Base-by-base conservation (phyloP, 345 rosid species). In the Hibiscus trionum region DNA sequence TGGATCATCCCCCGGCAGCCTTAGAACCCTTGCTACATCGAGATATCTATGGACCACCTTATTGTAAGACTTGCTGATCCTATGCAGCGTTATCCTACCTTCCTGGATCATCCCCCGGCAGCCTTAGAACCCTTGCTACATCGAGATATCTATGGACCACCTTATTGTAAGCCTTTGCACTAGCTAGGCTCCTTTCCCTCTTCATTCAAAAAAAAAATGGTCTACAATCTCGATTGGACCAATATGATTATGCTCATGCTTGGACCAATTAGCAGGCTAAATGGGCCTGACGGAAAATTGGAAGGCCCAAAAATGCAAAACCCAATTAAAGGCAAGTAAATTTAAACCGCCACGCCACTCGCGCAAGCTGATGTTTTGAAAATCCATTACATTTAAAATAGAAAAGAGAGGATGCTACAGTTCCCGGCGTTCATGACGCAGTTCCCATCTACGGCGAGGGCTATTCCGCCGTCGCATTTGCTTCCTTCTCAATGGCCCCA, bases 401-500 rank as follows among this genome's bases (percentile, higher is more conserved):
- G 2, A 8, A 29, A 50, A 27, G 21, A 17, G 72, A 79, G 47
- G 72, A 95, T 92, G 99, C 73, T 90, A 53, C 97, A 95, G 91
- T 89, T 86, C 53, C 96, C 97, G 77, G 87, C 97, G 58, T 85
- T 83, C 83, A 86, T 90, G 97, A 85, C 53, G n/a, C 53, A 49
- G n/a, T 49, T 12, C 53, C 53, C 53, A 49, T 49, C 71, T 33
- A 87, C 91, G 33, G 72, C 88, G 59, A 84, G 74, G 85, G 84
- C 83, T 0, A 75, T 88, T 47, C 97, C 97, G 78, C 73, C 91
- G 58, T 83, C 97, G 64, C 64, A 81, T 73, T 56, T 92, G 77
- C 81, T 92, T 4, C 91, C 97, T 3, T 79, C 89, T 14, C 91
- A 88, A 63, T 90, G 91, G 85, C 88, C 96, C 1, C 93, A 88